phyloP scores from a whole-genome alignment of 1,139 yeast species.

The Zygotorulaspora mrakii region DNA sequence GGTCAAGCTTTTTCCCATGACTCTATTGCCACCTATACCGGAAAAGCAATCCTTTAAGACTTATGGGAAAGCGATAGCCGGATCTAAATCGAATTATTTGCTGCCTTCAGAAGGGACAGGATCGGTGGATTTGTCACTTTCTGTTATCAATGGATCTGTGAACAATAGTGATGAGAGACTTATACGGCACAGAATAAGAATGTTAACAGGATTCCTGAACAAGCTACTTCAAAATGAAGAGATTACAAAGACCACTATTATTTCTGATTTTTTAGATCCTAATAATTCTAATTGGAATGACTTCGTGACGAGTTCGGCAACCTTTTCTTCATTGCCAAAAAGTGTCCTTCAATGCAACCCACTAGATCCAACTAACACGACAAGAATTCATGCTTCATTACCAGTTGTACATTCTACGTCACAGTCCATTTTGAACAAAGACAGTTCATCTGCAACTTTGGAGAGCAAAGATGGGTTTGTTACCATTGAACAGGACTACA shows the following conservation, averaged over 20 bases:
- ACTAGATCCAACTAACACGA: constrained; percentile 48
- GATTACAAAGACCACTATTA: constrained; percentile 54
- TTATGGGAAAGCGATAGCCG: constrained; percentile 33
- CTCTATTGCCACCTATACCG: constrained; percentile 90
- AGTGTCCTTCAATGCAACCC: constrained; percentile 52
- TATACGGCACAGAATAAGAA: constrained; percentile 36
- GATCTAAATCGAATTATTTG: constrained; percentile 29
- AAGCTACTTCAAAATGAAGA: constrained; percentile 29
- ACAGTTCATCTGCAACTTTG: constrained; percentile 13
- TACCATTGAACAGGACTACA: constrained; percentile 40
- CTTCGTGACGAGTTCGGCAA: constrained; percentile 53
- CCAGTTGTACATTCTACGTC: constrained; percentile 57
- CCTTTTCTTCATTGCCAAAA: constrained; percentile 51
- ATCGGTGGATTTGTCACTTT: constrained; percentile 30
- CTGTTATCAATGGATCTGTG: constrained; percentile 32
- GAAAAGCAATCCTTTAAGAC: constrained; percentile 61
- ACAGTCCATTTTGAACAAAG: constrained; percentile 30
- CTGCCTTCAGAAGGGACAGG: constrained; percentile 33
- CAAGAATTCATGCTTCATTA: constrained; percentile 56
- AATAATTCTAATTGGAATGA: constrained; percentile 63
- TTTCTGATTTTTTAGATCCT: constrained; percentile 78
- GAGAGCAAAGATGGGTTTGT: constrained; percentile 40
- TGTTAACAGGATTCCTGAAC: constrained; percentile 34
- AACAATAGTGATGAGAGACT: constrained; percentile 33
- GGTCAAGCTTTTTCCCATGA: constrained; percentile 71